phyloP scores from a whole-genome alignment of 140 eudicot species.

The Flaveria floridana region DNA sequence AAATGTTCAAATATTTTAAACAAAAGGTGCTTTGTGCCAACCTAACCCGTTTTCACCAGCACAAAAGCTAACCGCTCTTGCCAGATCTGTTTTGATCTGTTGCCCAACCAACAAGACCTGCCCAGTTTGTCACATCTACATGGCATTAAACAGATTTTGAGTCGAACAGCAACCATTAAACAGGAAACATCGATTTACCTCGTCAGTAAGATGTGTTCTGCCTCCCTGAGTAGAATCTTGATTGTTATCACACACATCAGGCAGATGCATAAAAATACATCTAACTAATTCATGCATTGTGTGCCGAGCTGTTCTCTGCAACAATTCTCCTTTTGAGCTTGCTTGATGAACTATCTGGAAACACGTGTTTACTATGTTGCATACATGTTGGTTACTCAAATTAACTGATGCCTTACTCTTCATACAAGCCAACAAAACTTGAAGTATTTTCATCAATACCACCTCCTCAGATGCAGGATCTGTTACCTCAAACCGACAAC shows the following conservation, averaged over 20 bases:
- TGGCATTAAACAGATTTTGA: background rate
- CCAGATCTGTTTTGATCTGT: background rate
- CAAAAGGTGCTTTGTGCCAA: background rate
- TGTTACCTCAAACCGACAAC: conserved; percentile 78
- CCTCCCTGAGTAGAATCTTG: conserved; percentile 33
- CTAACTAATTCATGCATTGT: conserved; percentile 72
- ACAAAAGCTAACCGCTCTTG: conserved; percentile 6
- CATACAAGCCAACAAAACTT: conserved; percentile 76
- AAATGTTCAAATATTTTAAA: background rate
- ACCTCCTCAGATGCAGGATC: conserved; percentile 84
- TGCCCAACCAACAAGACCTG: conserved; percentile 9
- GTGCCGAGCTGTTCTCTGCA: conserved; percentile 74
- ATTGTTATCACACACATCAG: conserved; percentile 35
- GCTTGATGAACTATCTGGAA: conserved; percentile 79
- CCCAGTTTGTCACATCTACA: conserved; percentile 4
- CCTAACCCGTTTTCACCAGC: background rate
- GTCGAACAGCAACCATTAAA: conserved; percentile 1
- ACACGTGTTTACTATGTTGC: conserved; percentile 67
- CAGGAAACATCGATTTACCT: conserved; percentile 39
- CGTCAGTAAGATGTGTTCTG: conserved; percentile 32
- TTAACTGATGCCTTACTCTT: conserved; percentile 54
- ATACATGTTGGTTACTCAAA: conserved; percentile 66
- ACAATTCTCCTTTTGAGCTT: conserved; percentile 61
- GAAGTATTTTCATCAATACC: conserved; percentile 73
- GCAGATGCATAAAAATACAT: conserved; percentile 56